These are phyloP conservation scores for Berkeleyomyces rouxiae DNA, from an alignment of 2,329 filamentous ascomycete species.

Conservation along the genomic window DNA sequence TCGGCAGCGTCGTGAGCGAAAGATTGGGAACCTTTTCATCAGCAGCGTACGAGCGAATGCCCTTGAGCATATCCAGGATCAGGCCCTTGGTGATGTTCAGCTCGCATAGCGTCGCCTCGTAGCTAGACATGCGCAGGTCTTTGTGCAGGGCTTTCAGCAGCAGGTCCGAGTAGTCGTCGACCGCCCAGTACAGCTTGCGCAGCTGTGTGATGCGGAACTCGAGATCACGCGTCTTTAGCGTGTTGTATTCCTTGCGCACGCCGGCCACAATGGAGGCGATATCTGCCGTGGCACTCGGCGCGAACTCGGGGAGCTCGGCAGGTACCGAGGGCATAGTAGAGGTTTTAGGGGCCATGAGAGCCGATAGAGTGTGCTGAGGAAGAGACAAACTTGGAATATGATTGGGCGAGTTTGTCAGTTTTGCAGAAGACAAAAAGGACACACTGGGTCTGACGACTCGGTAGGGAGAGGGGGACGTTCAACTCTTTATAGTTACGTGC, in stretches of 20 bases:
- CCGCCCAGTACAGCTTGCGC: conserved; percentile 84
- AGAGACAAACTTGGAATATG: too few species aligned
- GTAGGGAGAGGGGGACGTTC: too few species aligned
- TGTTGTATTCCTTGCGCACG: conserved; percentile 52
- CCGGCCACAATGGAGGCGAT: conserved; percentile 46
- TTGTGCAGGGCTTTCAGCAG: conserved; percentile 58
- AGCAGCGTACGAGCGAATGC: conserved; percentile 65
- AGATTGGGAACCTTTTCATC: conserved; percentile 64
- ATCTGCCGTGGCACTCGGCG: not conserved
- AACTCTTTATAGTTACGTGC: too few species aligned
- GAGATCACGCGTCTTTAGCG: conserved; percentile 67
- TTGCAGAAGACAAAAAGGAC: too few species aligned
- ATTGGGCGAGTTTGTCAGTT: too few species aligned
- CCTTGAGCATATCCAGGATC: conserved; percentile 59
- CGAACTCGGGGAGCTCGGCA: conserved; percentile 21
- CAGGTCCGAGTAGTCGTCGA: conserved; percentile 60
- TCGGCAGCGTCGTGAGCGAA: conserved; percentile 27
- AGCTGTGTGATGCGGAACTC: conserved; percentile 74
- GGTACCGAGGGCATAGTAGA: conserved; percentile 1
- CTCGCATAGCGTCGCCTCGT: conserved; percentile 61
- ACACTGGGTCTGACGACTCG: too few species aligned
- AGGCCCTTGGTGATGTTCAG: conserved; percentile 66
- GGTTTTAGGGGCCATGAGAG: not conserved
- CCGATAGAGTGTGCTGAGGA: too few species aligned
- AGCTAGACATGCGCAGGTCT: conserved; percentile 63